Conservation (phyloP, 2,329 filamentous ascomycete genomes). For the Zymoseptoria pseudotritici region DNA sequence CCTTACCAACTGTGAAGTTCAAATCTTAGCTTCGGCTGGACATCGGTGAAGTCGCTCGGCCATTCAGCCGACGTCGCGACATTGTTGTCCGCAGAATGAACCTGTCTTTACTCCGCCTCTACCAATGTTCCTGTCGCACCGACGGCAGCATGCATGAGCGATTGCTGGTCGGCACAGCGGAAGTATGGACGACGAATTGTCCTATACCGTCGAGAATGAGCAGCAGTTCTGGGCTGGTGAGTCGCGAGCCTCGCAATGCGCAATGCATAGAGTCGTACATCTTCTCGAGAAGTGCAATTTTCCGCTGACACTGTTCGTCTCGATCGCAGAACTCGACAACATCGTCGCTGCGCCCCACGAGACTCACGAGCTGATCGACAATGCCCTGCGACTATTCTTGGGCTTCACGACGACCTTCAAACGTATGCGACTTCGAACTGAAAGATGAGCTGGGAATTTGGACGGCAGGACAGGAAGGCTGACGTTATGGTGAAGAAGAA, state of each 20-base stretch:
- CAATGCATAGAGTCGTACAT: neutral
- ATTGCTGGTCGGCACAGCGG: conserved; percentile 1
- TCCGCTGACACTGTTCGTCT: conserved; percentile 6
- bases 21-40: neutral
- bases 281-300: conserved; percentile 3
- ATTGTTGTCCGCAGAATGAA: neutral
- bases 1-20: neutral
- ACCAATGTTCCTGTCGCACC: neutral
- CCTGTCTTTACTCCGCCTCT: neutral
- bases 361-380: conserved; percentile 66
- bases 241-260: conserved; percentile 23
- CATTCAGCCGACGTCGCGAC: neutral
- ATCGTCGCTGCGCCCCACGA: conserved; percentile 54
- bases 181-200: conserved; percentile 57
- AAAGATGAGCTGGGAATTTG: neutral
- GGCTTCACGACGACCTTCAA: conserved; percentile 68
- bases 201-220: conserved; percentile 65
- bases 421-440: conserved; percentile 35
- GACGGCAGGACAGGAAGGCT: conserved; percentile 8
- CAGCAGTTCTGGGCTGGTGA: conserved; percentile 87
- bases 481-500: conserved; percentile 44
- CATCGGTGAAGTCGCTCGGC: neutral
- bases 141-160: neutral
- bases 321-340: conserved; percentile 54
- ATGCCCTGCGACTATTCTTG: conserved; percentile 77